phyloP scores from a whole-genome alignment of 768 basidiomycete genomes.

The Mycena galopus region DNA sequence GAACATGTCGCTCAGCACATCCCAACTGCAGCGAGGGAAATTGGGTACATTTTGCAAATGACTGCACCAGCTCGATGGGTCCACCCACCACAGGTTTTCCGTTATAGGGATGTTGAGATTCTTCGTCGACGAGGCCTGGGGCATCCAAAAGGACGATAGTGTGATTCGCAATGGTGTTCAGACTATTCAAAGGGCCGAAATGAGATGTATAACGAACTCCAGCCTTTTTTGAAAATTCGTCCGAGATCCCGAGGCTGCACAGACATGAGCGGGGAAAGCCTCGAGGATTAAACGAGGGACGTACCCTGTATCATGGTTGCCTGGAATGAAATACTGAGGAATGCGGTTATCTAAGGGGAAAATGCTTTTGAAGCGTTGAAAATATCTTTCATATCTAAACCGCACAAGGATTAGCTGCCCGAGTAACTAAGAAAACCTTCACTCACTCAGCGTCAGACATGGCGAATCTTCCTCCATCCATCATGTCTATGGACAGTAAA shows the following conservation, averaged over 20 bases:
- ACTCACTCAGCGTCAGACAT: conserved; percentile 81
- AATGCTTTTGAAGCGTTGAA: conserved; percentile 75
- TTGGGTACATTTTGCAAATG: conserved; percentile 52
- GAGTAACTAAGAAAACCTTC: neutral
- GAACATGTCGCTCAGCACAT: conserved; percentile 16
- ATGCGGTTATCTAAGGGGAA: conserved; percentile 65
- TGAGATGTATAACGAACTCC: conserved; percentile 73
- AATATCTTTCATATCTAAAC: conserved; percentile 81
- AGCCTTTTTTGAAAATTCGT: conserved; percentile 60
- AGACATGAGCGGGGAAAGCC: conserved; percentile 16
- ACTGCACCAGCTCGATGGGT: conserved; percentile 66
- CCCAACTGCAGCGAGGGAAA: neutral
- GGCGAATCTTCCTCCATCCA: conserved; percentile 82
- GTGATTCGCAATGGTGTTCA: conserved; percentile 76
- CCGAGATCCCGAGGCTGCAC: conserved; percentile 60
- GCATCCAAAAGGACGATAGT: conserved; percentile 81
- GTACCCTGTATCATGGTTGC: conserved; percentile 92
- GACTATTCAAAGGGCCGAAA: conserved; percentile 82
- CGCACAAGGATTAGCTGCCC: neutral
- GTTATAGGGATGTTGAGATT: conserved; percentile 61
- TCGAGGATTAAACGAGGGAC: conserved; percentile 33
- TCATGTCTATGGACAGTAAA: conserved; percentile 69
- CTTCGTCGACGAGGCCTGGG: conserved; percentile 81
- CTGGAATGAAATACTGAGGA: conserved; percentile 82
- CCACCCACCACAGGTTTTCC: conserved; percentile 66